These are phyloP conservation scores for Zizania latifolia DNA, from an alignment of 176 grass and related monocot species.

Conservation along the genomic window DNA sequence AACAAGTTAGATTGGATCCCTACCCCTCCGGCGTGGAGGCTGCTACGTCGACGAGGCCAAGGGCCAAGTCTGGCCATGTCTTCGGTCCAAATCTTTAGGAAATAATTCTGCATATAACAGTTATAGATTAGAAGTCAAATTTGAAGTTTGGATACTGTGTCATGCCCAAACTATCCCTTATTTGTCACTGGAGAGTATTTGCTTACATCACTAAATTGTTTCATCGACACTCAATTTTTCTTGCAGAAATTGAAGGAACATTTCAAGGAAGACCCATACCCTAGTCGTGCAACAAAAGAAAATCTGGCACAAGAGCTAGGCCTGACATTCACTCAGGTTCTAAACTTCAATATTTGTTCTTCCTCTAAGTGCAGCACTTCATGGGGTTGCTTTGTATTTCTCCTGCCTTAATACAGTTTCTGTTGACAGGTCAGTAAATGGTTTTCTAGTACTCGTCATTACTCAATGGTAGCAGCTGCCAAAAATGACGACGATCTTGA, in stretches of 20 bases:
- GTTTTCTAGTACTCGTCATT: conserved; percentile 49
- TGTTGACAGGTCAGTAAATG: conserved; percentile 51
- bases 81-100: too few relatives aligned
- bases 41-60: too few relatives aligned
- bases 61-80: too few relatives aligned
- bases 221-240: background rate
- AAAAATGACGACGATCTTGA: conserved; percentile 26
- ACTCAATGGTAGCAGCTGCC: conserved; percentile 27
- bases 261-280: conserved; percentile 58
- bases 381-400: conserved; percentile 12
- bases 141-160: background rate
- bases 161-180: background rate
- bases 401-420: conserved; percentile 22
- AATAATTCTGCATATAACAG: too few relatives aligned
- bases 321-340: conserved; percentile 58
- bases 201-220: background rate
- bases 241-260: conserved; percentile 45
- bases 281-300: conserved; percentile 48
- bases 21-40: too few relatives aligned
- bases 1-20: too few relatives aligned
- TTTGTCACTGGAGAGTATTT: background rate
- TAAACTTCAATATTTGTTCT: conserved; percentile 1
- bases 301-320: conserved; percentile 52
- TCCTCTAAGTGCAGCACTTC: background rate
- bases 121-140: background rate